phyloP scores from a whole-genome alignment of 169 alveolate species.

The Perkinsus olseni region DNA sequence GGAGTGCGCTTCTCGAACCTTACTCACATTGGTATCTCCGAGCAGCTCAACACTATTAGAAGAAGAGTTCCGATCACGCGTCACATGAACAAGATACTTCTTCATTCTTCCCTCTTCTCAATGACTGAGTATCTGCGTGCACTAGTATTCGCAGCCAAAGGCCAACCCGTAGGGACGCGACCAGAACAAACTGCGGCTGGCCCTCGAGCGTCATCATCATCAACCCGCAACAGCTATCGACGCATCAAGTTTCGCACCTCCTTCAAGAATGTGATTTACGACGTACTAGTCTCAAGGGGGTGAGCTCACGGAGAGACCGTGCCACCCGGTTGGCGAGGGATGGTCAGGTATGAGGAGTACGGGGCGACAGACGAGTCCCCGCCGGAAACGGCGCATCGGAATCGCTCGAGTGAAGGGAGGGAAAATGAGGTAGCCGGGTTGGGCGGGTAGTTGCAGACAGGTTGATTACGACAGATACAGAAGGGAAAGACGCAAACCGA shows the following conservation, averaged over 20 bases:
- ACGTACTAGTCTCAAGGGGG: constrained; percentile 58
- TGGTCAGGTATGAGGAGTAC: too few relatives aligned
- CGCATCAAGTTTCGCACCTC: constrained; percentile 66
- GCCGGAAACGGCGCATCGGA: constrained; percentile 68
- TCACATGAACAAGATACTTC: too few relatives aligned
- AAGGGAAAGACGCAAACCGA: constrained; percentile 17
- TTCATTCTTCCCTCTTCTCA: not conserved
- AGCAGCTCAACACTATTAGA: too few relatives aligned
- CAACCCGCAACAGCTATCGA: not conserved
- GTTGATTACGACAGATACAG: constrained; percentile 30
- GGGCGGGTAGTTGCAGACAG: constrained; percentile 63
- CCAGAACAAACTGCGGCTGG: too few relatives aligned
- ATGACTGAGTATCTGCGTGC: not conserved
- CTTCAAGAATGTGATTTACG: constrained; percentile 74
- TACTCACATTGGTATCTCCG: too few relatives aligned
- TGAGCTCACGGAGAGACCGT: constrained; percentile 30
- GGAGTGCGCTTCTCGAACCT: too few relatives aligned
- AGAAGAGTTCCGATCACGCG: too few relatives aligned
- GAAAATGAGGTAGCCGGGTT: too few relatives aligned
- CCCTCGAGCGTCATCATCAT: too few relatives aligned
- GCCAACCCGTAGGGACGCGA: not conserved
- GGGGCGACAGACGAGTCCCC: too few relatives aligned
- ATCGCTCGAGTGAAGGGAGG: constrained; percentile 48
- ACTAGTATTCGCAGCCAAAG: not conserved
- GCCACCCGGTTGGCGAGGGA: too few relatives aligned